Percentiles rank a stretch among this genome's conserved stretches.
phyloP scores from a whole-genome alignment of 345 rosid species.

The Eutrema japonicum region DNA sequence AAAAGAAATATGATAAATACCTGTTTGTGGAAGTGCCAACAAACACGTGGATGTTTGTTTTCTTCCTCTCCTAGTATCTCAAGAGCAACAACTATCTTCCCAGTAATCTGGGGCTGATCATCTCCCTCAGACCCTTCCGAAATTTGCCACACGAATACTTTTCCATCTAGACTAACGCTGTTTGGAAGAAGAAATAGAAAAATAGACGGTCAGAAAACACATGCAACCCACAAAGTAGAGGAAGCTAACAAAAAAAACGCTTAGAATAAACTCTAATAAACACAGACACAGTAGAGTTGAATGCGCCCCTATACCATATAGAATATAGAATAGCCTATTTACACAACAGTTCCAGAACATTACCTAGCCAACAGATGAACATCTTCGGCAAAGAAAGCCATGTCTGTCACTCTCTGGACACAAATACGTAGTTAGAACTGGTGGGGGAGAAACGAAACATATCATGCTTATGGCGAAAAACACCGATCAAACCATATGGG shows the following conservation, averaged over 20 bases:
- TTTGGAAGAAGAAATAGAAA: constrained; percentile 27
- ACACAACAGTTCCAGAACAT: neutral
- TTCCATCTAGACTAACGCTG: constrained; percentile 84
- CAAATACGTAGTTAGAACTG: constrained; percentile 23
- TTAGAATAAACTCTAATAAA: too few species aligned
- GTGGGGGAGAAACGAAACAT: neutral
- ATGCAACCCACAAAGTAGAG: constrained; percentile 11
- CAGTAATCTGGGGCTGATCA: constrained; percentile 71
- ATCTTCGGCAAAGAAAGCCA: constrained; percentile 93
- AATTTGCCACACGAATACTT: constrained; percentile 76
- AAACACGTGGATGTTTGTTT: constrained; percentile 70
- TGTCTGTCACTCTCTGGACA: constrained; percentile 80
- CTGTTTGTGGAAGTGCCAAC: constrained; percentile 96
- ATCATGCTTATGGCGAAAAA: neutral
- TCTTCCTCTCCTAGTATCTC: constrained; percentile 65
- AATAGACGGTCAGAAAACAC: neutral
- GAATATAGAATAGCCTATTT: too few species aligned
- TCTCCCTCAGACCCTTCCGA: constrained; percentile 80
- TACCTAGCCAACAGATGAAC: constrained; percentile 96
- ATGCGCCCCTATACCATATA: too few species aligned
- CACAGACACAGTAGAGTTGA: too few species aligned
- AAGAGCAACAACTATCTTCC: constrained; percentile 61
- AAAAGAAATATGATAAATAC: constrained; percentile 58
- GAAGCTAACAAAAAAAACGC: too few species aligned
- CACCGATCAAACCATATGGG: constrained; percentile 9